Evolutionary conservation across 495 filamentous ascomycete genomes (phyloP).

Genomic region (Echria macrotheca): DNA sequence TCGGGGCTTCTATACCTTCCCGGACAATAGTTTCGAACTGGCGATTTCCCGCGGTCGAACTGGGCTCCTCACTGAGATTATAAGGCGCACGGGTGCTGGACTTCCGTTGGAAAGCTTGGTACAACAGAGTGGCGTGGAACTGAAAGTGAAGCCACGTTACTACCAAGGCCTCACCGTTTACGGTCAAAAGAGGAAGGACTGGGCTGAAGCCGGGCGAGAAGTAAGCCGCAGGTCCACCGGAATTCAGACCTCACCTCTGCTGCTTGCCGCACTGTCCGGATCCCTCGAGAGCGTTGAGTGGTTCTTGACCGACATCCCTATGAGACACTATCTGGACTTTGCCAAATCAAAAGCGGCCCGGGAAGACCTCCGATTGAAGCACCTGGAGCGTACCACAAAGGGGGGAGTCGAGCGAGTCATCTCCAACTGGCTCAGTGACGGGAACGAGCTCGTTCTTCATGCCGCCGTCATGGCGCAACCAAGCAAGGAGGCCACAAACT

Average conservation of each 20-base stretch:
- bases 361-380: slow-evolving; percentile 51
- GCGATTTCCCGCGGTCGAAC: slow-evolving; percentile 31
- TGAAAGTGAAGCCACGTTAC: slow-evolving; percentile 55
- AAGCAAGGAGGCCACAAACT: slow-evolving; percentile 34
- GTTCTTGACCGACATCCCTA: slow-evolving; percentile 61
- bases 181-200: slow-evolving; percentile 59
- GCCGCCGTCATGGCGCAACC: slow-evolving; percentile 50
- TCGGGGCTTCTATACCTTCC: slow-evolving; percentile 30
- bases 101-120: slow-evolving; percentile 60
- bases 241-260: slow-evolving; percentile 45
- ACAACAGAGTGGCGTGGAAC: slow-evolving; percentile 50
- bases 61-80: slow-evolving; percentile 36
- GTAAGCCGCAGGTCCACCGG: slow-evolving; percentile 20
- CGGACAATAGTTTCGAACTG: slow-evolving; percentile 21
- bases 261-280: slow-evolving; percentile 52
- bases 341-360: slow-evolving; percentile 45
- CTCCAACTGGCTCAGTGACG: slow-evolving; percentile 52
- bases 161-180: slow-evolving; percentile 69
- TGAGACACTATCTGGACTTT: slow-evolving; percentile 58
- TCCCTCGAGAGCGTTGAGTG: slow-evolving; percentile 60
- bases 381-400: slow-evolving; percentile 44
- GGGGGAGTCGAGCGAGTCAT: slow-evolving; percentile 57
- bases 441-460: slow-evolving; percentile 60
- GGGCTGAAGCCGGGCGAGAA: slow-evolving; percentile 53
- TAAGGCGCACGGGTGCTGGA: slow-evolving; percentile 52